Evolutionary conservation across 306 rosid species (phyloP), one percentile per base, ranked within the genome.

Genomic region (Gastrolobium villosum): DNA sequence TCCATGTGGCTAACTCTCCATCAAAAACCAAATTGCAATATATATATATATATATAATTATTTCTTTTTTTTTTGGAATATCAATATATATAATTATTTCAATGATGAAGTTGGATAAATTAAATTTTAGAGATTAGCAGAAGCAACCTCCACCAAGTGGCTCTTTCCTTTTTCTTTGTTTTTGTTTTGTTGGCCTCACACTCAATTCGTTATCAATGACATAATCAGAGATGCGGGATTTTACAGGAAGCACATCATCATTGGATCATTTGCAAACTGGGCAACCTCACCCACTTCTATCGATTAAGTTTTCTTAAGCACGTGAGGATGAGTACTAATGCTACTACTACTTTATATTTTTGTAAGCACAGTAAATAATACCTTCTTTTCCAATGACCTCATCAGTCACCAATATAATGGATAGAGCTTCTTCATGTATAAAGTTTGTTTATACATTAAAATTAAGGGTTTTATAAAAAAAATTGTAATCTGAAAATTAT

Each of bases 361-460:
- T 39, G 1, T 46, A 30, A 70, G 14, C 45, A 13, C 15, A 14
- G 10, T 48, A 61, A 39, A 71, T 34, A 72, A 40, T 62, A 53
- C 40, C 50, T 62, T 79, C 7, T 49, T 62, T 49, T 66, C 10
- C 72, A 81, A 81, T 65, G 71, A 56, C 65, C 71, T 34, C 70
- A 55, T 9, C 5, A 44, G 61, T 54, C 62, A 44, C 3, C 41
- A 8, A 52, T 45, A 46, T 8, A 64, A 4, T 52, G 31, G 63
- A 53, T 52, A 70, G 4, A n/a, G 10, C 31, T 76, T 56, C 43
- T 15, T 69, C 43, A 36, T 13, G 81, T 9, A 65, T 3, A 44
- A 37, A n/a, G 41, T 45, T 44, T 37, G 40, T 3, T 20, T 71
- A 54, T 37, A 20, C 15, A 53, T 36, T 15, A 52, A n/a, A n/a